Conservation (phyloP, 2,329 filamentous ascomycete genomes). For the Elsinoe necatrix region DNA sequence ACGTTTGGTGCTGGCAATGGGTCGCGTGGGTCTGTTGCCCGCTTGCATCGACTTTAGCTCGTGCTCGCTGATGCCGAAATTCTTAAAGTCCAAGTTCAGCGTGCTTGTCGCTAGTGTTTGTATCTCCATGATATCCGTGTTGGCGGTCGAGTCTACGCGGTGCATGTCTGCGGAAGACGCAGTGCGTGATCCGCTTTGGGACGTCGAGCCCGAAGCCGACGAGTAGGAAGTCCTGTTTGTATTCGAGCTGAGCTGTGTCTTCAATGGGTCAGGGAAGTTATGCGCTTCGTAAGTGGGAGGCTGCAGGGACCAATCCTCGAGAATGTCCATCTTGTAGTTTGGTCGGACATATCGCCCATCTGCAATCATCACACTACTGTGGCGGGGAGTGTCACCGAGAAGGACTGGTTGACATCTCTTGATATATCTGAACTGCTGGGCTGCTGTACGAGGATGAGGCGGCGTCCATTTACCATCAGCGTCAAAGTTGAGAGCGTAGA, state of each 20-base stretch:
- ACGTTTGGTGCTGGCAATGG: neutral
- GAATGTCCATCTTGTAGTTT: constrained; percentile 35
- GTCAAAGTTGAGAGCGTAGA: constrained; percentile 23
- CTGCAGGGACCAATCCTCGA: constrained; percentile 35
- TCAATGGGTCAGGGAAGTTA: constrained; percentile 24
- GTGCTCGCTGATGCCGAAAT: constrained; percentile 7
- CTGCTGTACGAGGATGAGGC: constrained; percentile 27
- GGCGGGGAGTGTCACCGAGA: constrained; percentile 35
- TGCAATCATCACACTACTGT: constrained; percentile 39
- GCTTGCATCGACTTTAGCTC: neutral
- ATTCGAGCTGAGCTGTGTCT: neutral
- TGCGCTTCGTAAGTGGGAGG: constrained; percentile 40
- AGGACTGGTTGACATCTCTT: constrained; percentile 41
- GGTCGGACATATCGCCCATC: constrained; percentile 37
- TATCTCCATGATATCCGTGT: neutral
- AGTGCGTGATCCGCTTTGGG: constrained; percentile 2
- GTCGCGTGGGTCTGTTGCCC: neutral
- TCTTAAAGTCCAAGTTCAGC: constrained; percentile 13
- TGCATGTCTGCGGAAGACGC: constrained; percentile 15
- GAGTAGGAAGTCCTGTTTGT: constrained; percentile 2
- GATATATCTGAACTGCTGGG: constrained; percentile 38
- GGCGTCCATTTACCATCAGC: constrained; percentile 29
- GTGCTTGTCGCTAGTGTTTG: neutral
- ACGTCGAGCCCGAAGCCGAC: constrained; percentile 7
- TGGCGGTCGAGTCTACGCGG: constrained; percentile 9